These are phyloP conservation scores for Penicillium paxilli DNA, from an alignment of 495 filamentous ascomycete species.

Conservation along the genomic window DNA sequence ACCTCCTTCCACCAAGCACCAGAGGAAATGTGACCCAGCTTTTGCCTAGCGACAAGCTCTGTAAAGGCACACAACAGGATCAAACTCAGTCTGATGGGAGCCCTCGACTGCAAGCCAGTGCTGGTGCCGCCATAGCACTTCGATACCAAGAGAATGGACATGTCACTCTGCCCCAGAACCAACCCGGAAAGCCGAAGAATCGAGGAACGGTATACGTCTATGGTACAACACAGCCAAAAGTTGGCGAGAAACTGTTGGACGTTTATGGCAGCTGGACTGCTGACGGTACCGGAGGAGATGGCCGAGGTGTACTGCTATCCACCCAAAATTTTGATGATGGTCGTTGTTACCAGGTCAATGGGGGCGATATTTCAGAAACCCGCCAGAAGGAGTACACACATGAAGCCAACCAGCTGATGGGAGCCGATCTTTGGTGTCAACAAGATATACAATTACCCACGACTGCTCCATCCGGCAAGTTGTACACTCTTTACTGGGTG, in stretches of 20 bases:
- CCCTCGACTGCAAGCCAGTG: conserved; percentile 62
- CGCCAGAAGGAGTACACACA: conserved; percentile 56
- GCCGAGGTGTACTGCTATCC: conserved; percentile 69
- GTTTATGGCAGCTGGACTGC: conserved; percentile 73
- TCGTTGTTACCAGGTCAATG: conserved; percentile 74
- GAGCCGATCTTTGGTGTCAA: conserved; percentile 70
- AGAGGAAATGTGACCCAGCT: conserved; percentile 27
- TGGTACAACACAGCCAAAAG: conserved; percentile 67
- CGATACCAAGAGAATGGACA: conserved; percentile 87
- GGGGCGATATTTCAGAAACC: conserved; percentile 46
- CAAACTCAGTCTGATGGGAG: conserved; percentile 54
- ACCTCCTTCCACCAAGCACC: conserved; percentile 54
- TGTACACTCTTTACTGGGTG: conserved; percentile 83
- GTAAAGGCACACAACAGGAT: conserved; percentile 52
- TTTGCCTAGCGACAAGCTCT: conserved; percentile 44
- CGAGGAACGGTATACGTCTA: conserved; percentile 80
- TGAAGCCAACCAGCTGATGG: conserved; percentile 40
- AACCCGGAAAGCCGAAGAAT: conserved; percentile 62
- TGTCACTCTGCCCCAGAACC: conserved; percentile 63
- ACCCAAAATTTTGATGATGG: conserved; percentile 79
- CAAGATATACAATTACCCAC: conserved; percentile 69
- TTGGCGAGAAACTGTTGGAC: conserved; percentile 62
- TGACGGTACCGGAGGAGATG: conserved; percentile 75
- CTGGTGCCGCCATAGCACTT: conserved; percentile 70
- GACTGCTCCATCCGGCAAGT: conserved; percentile 50